phyloP scores from a whole-genome alignment of 495 filamentous ascomycete species.

The Hypoxylon rickii region DNA sequence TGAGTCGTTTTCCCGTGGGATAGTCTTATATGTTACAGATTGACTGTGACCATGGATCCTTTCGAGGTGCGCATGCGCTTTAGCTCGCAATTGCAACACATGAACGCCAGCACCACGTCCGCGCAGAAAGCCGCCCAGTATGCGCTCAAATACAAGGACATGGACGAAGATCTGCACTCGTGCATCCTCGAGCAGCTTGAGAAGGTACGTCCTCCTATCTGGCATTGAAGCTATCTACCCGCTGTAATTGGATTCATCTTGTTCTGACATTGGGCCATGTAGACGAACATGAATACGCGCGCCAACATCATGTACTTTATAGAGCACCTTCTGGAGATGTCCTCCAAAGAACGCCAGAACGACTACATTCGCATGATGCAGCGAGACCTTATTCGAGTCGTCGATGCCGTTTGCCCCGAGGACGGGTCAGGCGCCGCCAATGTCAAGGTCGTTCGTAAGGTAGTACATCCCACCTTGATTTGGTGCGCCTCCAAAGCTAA shows the following conservation, averaged over 20 bases:
- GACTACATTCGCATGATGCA: conserved; percentile 93
- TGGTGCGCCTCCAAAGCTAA: no score
- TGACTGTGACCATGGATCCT: conserved; percentile 91
- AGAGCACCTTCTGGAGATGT: conserved; percentile 89
- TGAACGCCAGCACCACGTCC: conserved; percentile 86
- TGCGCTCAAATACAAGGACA: conserved; percentile 87
- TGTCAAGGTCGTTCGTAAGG: conserved; percentile 85
- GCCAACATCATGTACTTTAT: conserved; percentile 99
- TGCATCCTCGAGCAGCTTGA: conserved; percentile 97
- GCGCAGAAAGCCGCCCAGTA: conserved; percentile 92
- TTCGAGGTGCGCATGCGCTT: conserved; percentile 99
- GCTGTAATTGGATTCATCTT: no score
- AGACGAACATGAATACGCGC: conserved; percentile 93
- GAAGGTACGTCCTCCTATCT: conserved; percentile 54
- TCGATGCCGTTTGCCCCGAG: conserved; percentile 85
- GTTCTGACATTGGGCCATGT: no score
- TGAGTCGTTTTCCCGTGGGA: no score
- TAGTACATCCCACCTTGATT: conserved; percentile 33
- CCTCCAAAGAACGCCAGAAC: conserved; percentile 69
- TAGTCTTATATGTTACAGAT: no score
- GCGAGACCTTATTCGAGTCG: conserved; percentile 83
- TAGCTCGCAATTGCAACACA: conserved; percentile 79
- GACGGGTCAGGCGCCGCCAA: conserved; percentile 93
- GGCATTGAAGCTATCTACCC: background rate
- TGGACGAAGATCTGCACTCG: conserved; percentile 95